Conservation (phyloP, 1,284 basidiomycete genomes). For the Termitomyces sp. region DNA sequence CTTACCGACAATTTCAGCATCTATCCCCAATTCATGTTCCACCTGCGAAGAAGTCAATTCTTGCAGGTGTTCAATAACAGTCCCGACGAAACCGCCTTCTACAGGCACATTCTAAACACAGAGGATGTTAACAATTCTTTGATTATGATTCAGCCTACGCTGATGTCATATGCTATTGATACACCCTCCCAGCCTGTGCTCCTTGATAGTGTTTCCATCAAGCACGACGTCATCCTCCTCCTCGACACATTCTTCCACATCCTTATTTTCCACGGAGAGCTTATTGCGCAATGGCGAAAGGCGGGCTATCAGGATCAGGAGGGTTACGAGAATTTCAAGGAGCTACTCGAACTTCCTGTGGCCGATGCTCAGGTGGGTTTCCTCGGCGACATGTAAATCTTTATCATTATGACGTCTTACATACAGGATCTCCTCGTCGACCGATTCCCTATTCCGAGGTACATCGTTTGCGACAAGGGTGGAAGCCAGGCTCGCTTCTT, state of each 20-base stretch:
- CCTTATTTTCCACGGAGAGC: slow-evolving; percentile 98
- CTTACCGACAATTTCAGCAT: slow-evolving; percentile 96
- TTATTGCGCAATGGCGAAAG: slow-evolving; percentile 96
- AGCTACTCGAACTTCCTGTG: slow-evolving; percentile 83
- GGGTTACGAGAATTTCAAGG: slow-evolving; percentile 98
- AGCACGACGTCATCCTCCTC: slow-evolving; percentile 94
- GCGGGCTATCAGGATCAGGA: slow-evolving; percentile 99
- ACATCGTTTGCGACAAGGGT: slow-evolving; percentile 97
- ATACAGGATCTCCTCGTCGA: slow-evolving; percentile 86
- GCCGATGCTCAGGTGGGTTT: slow-evolving; percentile 64
- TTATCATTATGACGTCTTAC: neutral
- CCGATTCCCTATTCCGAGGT: slow-evolving; percentile 95
- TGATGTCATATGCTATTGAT: slow-evolving; percentile 99
- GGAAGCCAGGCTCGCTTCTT: slow-evolving; percentile 98
- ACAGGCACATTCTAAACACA: slow-evolving; percentile 95
- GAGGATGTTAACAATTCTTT: slow-evolving; percentile 99
- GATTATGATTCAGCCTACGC: slow-evolving; percentile 99
- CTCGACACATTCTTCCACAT: slow-evolving; percentile 99
- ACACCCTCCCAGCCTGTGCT: slow-evolving; percentile 87
- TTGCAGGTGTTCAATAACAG: slow-evolving; percentile 99
- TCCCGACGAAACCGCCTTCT: slow-evolving; percentile 99
- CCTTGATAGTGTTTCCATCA: slow-evolving; percentile 96
- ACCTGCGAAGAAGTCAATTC: slow-evolving; percentile 95
- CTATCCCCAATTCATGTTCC: slow-evolving; percentile 99
- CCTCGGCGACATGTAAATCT: neutral